A percentile compares a stretch with the other conserved stretches of the same genome.
Evolutionary conservation across 768 basidiomycete genomes (phyloP).

Genomic region (Tricholoma furcatifolium): DNA sequence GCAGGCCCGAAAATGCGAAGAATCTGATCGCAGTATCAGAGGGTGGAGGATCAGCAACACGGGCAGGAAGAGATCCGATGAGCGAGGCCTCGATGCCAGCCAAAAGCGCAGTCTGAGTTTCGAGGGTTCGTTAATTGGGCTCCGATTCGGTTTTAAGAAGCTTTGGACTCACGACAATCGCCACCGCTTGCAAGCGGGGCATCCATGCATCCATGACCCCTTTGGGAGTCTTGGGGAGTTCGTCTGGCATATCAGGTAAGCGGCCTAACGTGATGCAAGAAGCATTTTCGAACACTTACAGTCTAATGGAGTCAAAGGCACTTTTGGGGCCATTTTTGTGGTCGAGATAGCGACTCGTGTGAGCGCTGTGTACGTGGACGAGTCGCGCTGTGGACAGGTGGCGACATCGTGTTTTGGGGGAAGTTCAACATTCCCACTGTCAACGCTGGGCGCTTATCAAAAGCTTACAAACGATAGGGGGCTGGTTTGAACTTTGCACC

Average conservation of each 20-base stretch:
- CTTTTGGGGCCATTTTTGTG: conserved; percentile 8
- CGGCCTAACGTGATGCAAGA: neutral
- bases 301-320: conserved; percentile 6
- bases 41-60: neutral
- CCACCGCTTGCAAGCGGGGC: conserved; percentile 20
- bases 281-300: conserved; percentile 2
- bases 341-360: neutral
- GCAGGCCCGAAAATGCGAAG: conserved; percentile 19
- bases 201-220: conserved; percentile 21
- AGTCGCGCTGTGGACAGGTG: neutral
- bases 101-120: conserved; percentile 18
- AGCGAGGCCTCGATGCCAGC: conserved; percentile 20
- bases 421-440: neutral
- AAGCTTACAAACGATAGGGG: neutral
- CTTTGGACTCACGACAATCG: conserved; percentile 14
- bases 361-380: neutral
- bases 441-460: neutral
- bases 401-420: neutral
- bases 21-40: conserved; percentile 15
- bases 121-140: neutral
- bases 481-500: too few relatives aligned
- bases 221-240: conserved; percentile 18
- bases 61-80: conserved; percentile 11
- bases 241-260: conserved; percentile 8
- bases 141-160: neutral